These are phyloP conservation scores for Amanita fuliginea DNA, from an alignment of 768 basidiomycete genomes.

Conservation along the genomic window DNA sequence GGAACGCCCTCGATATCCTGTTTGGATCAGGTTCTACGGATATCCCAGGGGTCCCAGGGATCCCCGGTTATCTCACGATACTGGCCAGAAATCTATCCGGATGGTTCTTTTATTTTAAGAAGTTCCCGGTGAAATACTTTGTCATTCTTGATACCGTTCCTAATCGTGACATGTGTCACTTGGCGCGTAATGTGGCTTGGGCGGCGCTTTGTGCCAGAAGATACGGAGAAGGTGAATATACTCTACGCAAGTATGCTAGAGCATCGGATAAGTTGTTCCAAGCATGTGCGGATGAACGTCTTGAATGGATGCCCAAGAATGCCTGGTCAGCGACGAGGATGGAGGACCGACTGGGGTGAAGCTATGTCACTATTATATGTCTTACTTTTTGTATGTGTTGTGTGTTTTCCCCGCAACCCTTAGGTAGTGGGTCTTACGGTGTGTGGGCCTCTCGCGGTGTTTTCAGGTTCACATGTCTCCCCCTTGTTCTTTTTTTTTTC, in stretches of 20 bases:
- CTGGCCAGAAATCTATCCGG: background rate
- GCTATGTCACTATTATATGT: too few relatives aligned
- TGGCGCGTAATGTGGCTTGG: slow-evolving; percentile 16
- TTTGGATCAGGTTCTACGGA: background rate
- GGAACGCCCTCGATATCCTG: background rate
- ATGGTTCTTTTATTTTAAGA: slow-evolving; percentile 19
- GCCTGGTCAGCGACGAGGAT: background rate
- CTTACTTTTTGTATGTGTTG: too few relatives aligned
- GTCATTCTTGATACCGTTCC: slow-evolving; percentile 16
- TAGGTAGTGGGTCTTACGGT: too few relatives aligned
- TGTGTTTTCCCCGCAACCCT: too few relatives aligned
- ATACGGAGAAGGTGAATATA: slow-evolving; percentile 12
- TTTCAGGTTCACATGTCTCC: too few relatives aligned
- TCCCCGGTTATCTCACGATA: background rate
- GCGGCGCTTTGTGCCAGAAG: slow-evolving; percentile 18
- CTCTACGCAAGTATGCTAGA: slow-evolving; percentile 2
- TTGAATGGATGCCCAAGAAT: slow-evolving; percentile 1
- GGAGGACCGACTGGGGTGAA: background rate
- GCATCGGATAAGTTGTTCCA: slow-evolving; percentile 7
- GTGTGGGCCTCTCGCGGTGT: too few relatives aligned
- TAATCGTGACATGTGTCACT: slow-evolving; percentile 4
- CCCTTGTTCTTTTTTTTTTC: too few relatives aligned
- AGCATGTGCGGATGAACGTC: slow-evolving; percentile 8
- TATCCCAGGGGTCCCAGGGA: too few relatives aligned
- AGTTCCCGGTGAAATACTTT: slow-evolving; percentile 20